Evolutionary conservation across 176 grass and related monocot species (phyloP).

Genomic region (Chloris gayana): DNA sequence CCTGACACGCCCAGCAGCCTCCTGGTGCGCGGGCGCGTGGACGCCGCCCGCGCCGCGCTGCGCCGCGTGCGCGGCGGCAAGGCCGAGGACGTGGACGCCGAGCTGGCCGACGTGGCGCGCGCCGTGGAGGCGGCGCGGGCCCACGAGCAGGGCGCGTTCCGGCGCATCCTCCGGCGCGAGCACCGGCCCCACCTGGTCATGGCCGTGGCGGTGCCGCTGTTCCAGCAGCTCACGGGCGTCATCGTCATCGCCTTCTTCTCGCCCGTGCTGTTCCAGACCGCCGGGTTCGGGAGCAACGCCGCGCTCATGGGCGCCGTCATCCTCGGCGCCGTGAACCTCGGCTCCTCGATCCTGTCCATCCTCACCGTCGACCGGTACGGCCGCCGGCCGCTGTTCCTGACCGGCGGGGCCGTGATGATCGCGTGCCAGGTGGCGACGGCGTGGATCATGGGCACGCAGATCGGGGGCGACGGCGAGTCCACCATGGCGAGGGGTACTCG

Average conservation of each 20-base stretch:
- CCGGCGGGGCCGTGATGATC: conserved; percentile 56
- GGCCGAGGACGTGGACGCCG: conserved; percentile 60
- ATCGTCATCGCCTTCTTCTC: conserved; percentile 73
- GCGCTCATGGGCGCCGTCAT: conserved; percentile 67
- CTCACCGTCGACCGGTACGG: conserved; percentile 54
- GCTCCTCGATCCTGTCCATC: conserved; percentile 45
- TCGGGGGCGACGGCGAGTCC: conserved; percentile 29
- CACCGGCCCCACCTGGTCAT: conserved; percentile 63
- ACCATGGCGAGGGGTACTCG: conserved; percentile 55
- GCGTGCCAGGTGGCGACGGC: conserved; percentile 49
- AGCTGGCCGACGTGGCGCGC: conserved; percentile 49
- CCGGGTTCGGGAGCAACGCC: conserved; percentile 56
- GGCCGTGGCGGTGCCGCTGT: conserved; percentile 63
- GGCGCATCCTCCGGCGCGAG: conserved; percentile 50
- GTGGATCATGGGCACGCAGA: conserved; percentile 70
- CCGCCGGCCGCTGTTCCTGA: conserved; percentile 52
- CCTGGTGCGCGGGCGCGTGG: conserved; percentile 42
- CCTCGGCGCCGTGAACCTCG: conserved; percentile 60
- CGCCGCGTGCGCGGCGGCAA: conserved; percentile 41
- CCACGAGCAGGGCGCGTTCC: conserved; percentile 56
- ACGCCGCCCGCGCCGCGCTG: conserved; percentile 54
- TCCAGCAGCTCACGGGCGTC: conserved; percentile 77
- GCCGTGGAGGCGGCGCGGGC: conserved; percentile 29
- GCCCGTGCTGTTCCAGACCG: conserved; percentile 71
- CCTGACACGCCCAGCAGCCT: conserved; percentile 71